These are phyloP conservation scores for Theileria orientalis DNA, from an alignment of 169 alveolate genomes.

Conservation along the genomic window DNA sequence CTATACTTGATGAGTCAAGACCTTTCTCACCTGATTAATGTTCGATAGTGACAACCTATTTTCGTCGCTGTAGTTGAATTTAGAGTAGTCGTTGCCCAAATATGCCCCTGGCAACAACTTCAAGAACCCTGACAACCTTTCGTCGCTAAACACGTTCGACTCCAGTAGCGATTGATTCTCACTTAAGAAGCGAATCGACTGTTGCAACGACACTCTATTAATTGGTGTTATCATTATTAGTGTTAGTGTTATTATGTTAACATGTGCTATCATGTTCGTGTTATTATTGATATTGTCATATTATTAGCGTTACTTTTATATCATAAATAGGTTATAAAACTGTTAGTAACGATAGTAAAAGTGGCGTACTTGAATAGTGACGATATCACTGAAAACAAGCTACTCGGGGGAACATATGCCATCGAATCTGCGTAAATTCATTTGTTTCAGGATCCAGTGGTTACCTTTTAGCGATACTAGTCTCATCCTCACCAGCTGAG, in stretches of 20 bases:
- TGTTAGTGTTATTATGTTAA: not conserved
- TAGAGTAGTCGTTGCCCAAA: conserved; percentile 48
- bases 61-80: conserved; percentile 28
- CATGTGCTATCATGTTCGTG: too few species aligned
- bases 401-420: conserved; percentile 72
- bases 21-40: conserved; percentile 48
- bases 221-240: not conserved
- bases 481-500: conserved; percentile 61
- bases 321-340: too few species aligned
- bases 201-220: conserved; percentile 11
- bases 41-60: conserved; percentile 57
- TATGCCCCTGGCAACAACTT: conserved; percentile 60
- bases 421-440: conserved; percentile 27
- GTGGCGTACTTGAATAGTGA: conserved; percentile 25
- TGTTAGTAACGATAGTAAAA: too few species aligned
- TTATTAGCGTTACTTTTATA: too few species aligned
- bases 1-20: conserved; percentile 49
- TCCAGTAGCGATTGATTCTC: conserved; percentile 16
- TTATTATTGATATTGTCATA: too few species aligned
- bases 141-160: conserved; percentile 33
- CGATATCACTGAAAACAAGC: conserved; percentile 57
- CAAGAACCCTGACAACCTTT: conserved; percentile 52
- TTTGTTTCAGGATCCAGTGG: conserved; percentile 18
- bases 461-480: conserved; percentile 48
- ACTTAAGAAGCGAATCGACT: conserved; percentile 10